Percentiles rank a stretch among this genome's conserved stretches.
Evolutionary conservation across 108 stramenopile genomes (phyloP).

Genomic region (Phaeodactylum tricornutum): DNA sequence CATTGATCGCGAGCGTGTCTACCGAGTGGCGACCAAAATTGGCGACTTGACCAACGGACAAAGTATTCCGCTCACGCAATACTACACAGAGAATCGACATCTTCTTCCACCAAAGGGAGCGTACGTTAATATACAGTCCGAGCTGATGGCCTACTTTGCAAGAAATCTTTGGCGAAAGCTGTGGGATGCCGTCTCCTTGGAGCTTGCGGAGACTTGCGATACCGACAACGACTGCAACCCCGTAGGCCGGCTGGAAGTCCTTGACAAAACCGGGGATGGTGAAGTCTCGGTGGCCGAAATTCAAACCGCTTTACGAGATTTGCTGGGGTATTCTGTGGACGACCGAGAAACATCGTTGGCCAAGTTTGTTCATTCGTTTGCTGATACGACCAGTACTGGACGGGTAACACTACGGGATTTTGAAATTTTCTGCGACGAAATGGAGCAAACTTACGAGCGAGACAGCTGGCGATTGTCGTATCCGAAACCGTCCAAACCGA

Average conservation of each 20-base stretch:
- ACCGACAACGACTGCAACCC: conserved; percentile 13
- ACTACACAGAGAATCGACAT: conserved; percentile 21
- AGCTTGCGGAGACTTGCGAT: conserved; percentile 14
- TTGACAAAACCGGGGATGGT: conserved; percentile 24
- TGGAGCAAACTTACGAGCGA: conserved; percentile 10
- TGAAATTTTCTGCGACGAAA: conserved; percentile 25
- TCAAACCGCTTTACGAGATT: conserved; percentile 27
- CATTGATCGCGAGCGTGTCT: conserved; percentile 21
- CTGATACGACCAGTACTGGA: conserved; percentile 26
- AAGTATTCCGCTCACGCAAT: conserved; percentile 29
- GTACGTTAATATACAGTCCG: conserved; percentile 38
- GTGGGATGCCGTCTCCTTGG: conserved; percentile 19
- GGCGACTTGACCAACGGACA: conserved; percentile 45
- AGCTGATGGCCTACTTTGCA: conserved; percentile 43
- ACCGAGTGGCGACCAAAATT: conserved; percentile 44
- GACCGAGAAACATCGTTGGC: conserved; percentile 21
- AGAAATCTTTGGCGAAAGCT: conserved; percentile 29
- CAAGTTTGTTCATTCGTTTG: conserved; percentile 29
- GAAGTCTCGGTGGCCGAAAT: conserved; percentile 28
- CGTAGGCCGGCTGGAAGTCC: conserved; percentile 18
- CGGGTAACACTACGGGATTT: conserved; percentile 27
- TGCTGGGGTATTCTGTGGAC: conserved; percentile 25
- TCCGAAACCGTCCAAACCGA: not conserved
- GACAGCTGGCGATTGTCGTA: not conserved
- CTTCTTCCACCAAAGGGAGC: conserved; percentile 32